A percentile compares a stretch with the other conserved stretches of the same genome.
These are phyloP conservation scores for Apophysomyces sp. DNA, from an alignment of 371 early-diverging fungal species.

Conservation along the genomic window DNA sequence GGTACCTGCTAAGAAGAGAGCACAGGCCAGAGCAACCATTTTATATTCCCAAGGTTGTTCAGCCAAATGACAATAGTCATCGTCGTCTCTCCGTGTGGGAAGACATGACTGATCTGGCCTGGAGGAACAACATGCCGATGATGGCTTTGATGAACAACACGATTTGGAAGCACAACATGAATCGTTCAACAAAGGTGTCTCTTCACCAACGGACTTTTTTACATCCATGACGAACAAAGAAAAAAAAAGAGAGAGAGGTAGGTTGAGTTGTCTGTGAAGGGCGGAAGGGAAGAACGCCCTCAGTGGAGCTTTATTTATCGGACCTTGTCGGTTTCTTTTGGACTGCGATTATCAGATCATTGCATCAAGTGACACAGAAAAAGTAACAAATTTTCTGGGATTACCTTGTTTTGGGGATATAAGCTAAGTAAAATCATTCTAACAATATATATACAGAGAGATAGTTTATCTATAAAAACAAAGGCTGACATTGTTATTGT, in stretches of 20 bases:
- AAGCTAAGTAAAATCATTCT: no score
- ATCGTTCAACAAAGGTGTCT: neutral
- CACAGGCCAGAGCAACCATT: conserved; percentile 59
- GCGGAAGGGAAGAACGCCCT: neutral
- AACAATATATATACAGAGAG: neutral
- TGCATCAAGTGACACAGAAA: neutral
- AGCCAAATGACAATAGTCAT: conserved; percentile 30
- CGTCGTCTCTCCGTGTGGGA: conserved; percentile 11
- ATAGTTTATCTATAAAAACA: no score
- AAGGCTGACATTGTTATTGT: no score
- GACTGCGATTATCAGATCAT: conserved; percentile 4
- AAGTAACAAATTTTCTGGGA: neutral
- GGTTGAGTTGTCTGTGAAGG: neutral
- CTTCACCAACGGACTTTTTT: neutral
- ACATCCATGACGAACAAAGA: neutral
- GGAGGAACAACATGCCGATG: conserved; percentile 6
- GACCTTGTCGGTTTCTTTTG: conserved; percentile 2
- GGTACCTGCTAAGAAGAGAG: conserved; percentile 64
- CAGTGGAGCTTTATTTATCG: conserved; percentile 1
- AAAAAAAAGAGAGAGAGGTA: neutral
- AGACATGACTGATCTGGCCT: conserved; percentile 8
- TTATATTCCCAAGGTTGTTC: conserved; percentile 61
- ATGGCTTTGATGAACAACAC: conserved; percentile 1
- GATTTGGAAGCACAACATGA: neutral
- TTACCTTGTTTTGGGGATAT: no score